These are phyloP conservation scores for Podospora anserina DNA, from an alignment of 495 filamentous ascomycete genomes.

Conservation along the genomic window DNA sequence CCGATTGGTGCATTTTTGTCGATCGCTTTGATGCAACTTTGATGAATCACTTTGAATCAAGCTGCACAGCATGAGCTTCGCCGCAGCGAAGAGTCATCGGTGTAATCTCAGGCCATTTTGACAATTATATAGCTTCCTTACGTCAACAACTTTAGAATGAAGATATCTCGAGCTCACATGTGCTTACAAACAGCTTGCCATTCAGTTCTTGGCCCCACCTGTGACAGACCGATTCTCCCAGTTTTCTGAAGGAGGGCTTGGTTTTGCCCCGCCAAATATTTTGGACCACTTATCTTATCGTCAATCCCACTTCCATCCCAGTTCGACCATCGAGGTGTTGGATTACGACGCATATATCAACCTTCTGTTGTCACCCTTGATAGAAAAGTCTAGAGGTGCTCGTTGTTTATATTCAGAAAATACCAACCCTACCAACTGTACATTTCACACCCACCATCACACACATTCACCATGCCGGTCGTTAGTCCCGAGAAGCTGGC, in stretches of 20 bases:
- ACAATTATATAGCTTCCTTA: not conserved
- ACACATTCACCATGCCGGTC: slow-evolving; percentile 68
- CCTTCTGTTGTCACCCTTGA: not conserved
- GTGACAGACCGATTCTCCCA: not conserved
- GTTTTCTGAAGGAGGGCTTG: not conserved
- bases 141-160: not conserved
- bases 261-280: slow-evolving; percentile 17
- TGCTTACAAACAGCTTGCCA: not conserved
- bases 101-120: slow-evolving; percentile 1
- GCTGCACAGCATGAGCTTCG: not conserved
- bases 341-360: not conserved
- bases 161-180: not conserved
- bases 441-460: not conserved
- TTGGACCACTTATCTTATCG: slow-evolving; percentile 1
- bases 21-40: not conserved
- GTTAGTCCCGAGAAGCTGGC: slow-evolving; percentile 84
- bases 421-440: not conserved
- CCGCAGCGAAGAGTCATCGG: not conserved
- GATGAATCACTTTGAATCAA: slow-evolving; percentile 5
- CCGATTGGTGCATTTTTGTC: slow-evolving; percentile 4
- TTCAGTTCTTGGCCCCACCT: not conserved
- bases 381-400: not conserved
- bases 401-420: not conserved
- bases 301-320: slow-evolving; percentile 22
- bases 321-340: slow-evolving; percentile 20